Base-by-base conservation (phyloP, 192 early-diverging fungal species). In the Helicostylum pulchrum region DNA sequence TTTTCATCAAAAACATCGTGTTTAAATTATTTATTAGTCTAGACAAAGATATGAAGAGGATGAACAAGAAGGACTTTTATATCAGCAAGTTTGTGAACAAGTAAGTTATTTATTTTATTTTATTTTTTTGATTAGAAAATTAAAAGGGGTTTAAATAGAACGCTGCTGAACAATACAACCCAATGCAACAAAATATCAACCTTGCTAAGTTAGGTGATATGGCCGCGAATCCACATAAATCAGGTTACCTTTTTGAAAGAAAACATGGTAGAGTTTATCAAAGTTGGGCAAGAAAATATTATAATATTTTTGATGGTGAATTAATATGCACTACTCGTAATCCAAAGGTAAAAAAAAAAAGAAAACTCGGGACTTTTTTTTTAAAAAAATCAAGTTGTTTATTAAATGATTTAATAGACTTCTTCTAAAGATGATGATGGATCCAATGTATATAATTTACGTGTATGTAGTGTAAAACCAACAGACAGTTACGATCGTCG, bases 171-270 rank as follows among this genome's bases (percentile, higher is more conserved):
- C 26, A 57, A 7, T 63, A 57, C 31, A 45, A 63, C n/a, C 61
- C 68, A 45, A 46, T 43, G 46, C 61, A 70, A 42, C 19, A 55
- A 64, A 63, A 67, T 26, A 39, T 10, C 5, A 39, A 39, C 6
- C 36, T 39, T 39, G 10, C 42, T 1, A 36, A 52, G 32, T 14
- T 50, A 53, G 11, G n/a, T 12, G 43, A 45, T 14, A 42, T 8
- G 5, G 21, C 17, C 2, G 42, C 12, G 1, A 19, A 39, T 42
- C 34, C 62, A 3, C 43, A 44, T 39, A 73, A 73, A 59, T 55
- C 71, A n/a, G 92, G 93, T 36, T 94, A 94, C 59, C 68, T 95
- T 14, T 94, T 88, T 66, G 85, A 93, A 71, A 86, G 87, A 61
- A 88, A 83, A 61, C 78, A 81, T 32, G 85, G 86, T 30, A 80